Base-by-base conservation (phyloP, 345 rosid genomes). In the Melaleuca quinquenervia region DNA sequence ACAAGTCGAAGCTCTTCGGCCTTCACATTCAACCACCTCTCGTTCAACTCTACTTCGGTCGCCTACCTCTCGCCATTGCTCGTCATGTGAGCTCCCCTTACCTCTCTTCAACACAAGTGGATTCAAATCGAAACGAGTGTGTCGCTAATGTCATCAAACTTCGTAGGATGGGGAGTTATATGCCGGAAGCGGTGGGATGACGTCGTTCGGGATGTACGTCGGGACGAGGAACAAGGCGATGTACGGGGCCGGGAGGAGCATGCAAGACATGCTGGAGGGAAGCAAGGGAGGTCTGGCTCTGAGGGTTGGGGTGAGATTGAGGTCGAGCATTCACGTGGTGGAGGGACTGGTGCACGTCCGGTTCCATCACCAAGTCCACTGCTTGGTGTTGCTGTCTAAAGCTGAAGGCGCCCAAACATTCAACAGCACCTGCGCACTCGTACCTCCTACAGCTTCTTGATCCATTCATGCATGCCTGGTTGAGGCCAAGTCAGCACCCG, bases 221-320 rank as follows among this genome's bases (percentile, higher is more conserved):
- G 98, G 95, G 78, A 92, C 95, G 27, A 90, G 82, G 90, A 95
- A 91, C 88, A 93, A 88, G 54, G 93, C 96, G 1, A 91, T 96
- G 97, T 96, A 96, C 82, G 98, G 97, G 11, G 99, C 98, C 0
- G 99, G 99, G 76, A 88, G 94, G 83, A 94, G 84, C 87, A 95
- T 95, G 98, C 87, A 92, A 58, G 98, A 95, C 90, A 83, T 96
- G 94, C 89, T 95, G 44, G 93, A 92, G 24, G 94, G 97, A 0
- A 91, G 78, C 48, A 70, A 91, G n/a, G 89, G 54, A 84, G 98
- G 98, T 11, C 82, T 95, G 92, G 93, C 99, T 4, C 50, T 96
- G 20, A 82, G 86, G 41, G 84, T 96, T 76, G 89, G 91, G 1
- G 50, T 92, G 74, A 90, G 80, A 20, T 50, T 95, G 51, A 85